Conservation (phyloP, 2,329 filamentous ascomycete genomes). For the Penicillium oxalicum region DNA sequence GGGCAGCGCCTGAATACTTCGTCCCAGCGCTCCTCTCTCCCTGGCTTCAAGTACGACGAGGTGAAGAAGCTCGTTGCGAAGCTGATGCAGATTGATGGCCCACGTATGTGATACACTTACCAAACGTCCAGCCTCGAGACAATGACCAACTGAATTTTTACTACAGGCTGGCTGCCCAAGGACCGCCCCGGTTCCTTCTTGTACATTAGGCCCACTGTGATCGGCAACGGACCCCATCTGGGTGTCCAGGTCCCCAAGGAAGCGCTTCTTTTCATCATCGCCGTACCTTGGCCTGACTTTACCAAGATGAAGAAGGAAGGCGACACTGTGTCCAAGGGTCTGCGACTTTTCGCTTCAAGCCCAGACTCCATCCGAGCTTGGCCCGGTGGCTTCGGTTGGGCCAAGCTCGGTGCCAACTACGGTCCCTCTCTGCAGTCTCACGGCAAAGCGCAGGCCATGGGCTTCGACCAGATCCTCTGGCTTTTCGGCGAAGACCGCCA, state of each 20-base stretch:
- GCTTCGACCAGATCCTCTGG: constrained; percentile 92
- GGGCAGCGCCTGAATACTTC: constrained; percentile 56
- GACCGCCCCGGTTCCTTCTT: constrained; percentile 59
- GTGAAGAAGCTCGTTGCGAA: constrained; percentile 67
- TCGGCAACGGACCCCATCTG: constrained; percentile 72
- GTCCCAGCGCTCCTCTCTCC: constrained; percentile 63
- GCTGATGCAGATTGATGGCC: constrained; percentile 62
- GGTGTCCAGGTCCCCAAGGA: constrained; percentile 74
- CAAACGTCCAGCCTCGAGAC: too few species aligned
- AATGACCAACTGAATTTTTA: background rate
- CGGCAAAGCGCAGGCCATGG: constrained; percentile 62
- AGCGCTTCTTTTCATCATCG: constrained; percentile 83
- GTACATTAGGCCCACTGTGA: constrained; percentile 82
- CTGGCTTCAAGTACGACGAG: constrained; percentile 64
- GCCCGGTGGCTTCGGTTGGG: constrained; percentile 87
- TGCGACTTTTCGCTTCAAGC: constrained; percentile 71
- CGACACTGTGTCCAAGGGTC: constrained; percentile 17
- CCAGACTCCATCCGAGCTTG: constrained; percentile 84
- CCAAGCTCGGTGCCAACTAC: constrained; percentile 92
- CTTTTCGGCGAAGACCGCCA: constrained; percentile 70
- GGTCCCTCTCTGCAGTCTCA: constrained; percentile 77
- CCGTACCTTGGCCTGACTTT: constrained; percentile 40
- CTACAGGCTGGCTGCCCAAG: constrained; percentile 67
- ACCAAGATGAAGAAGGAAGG: constrained; percentile 22
- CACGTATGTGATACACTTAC: constrained; percentile 33